These are phyloP conservation scores for Saccharomyces pastorianus DNA, from an alignment of 1,139 yeast genomes.

Conservation along the genomic window DNA sequence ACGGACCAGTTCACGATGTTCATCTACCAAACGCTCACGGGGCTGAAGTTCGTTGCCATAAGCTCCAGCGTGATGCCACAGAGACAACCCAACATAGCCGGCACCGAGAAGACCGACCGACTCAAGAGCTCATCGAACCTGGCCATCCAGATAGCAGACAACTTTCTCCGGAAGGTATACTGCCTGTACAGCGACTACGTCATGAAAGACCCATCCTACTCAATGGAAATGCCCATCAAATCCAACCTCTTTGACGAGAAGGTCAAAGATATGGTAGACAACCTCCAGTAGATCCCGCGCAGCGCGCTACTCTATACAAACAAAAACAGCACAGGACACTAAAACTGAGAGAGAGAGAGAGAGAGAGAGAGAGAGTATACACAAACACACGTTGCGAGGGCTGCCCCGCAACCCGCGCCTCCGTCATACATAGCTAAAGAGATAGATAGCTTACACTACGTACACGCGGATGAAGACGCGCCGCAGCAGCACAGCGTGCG, in stretches of 20 bases:
- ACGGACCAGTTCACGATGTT: constrained; percentile 57
- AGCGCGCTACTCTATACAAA: neutral
- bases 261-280: constrained; percentile 21
- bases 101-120: constrained; percentile 11
- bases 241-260: constrained; percentile 66
- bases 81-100: constrained; percentile 4
- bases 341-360: too few relatives aligned
- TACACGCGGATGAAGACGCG: too few relatives aligned
- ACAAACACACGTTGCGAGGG: too few relatives aligned
- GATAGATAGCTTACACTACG: too few relatives aligned
- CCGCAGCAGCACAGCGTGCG: too few relatives aligned
- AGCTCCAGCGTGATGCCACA: constrained; percentile 33
- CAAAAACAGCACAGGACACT: too few relatives aligned
- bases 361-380: too few relatives aligned
- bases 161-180: constrained; percentile 53
- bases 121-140: constrained; percentile 14
- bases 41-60: constrained; percentile 55
- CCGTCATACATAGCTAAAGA: too few relatives aligned
- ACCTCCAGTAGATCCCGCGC: constrained; percentile 7
- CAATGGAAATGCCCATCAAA: constrained; percentile 91
- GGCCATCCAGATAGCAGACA: constrained; percentile 41
- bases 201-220: constrained; percentile 92
- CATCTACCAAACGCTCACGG: constrained; percentile 61
- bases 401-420: too few relatives aligned
- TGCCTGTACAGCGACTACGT: constrained; percentile 76